Base-by-base conservation (phyloP, 2,329 filamentous ascomycete genomes). In the Fusarium sp. region DNA sequence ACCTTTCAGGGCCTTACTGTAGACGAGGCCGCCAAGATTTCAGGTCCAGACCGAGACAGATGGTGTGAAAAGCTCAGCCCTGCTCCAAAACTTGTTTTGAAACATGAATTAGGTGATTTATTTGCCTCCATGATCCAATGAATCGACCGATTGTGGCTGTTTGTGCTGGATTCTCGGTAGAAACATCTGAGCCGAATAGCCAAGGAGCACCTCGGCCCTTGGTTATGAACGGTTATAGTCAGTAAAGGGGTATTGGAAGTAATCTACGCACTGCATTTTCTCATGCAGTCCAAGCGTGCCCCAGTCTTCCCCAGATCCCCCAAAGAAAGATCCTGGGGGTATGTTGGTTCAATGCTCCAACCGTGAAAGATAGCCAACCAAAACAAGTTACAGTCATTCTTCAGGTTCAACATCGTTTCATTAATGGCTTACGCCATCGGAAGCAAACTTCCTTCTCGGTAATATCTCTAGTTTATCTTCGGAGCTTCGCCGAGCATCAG, bases 401-500 rank as follows among this genome's bases (percentile, higher is more conserved):
- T 26, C 12, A 6, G 20, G 24, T 1, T n/a, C 47, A 28, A n/a
- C 5, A 14, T 22, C 3, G 45, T 28, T 20, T 11, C 28, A 20
- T 60, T 39, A 26, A 52, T 65, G 52, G 55, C 45, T 56, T 12
- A 58, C n/a, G 58, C 32, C 18, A 55, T 34, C 50, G 54, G 57
- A 62, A 38, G 11, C 52, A n/a, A 39, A 60, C 34, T 14, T 48
- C 24, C 44, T 36, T 20, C 11, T 48, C 26, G 26, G 30, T 15
- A 22, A 7, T 3, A 38, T 42, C n/a, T n/a, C 24, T 38, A n/a
- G 8, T 45, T 34, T 15, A 6, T n/a, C 14, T 28, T 68, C 72
- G 68, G 72, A 75, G 52, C 68, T 72, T 74, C 60, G 22, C 72
- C 72, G 72, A 75, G 30, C 6, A 6, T 24, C 20, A 38, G 13